Base-by-base conservation (phyloP, 1,284 basidiomycete genomes). In the Mycosarcoma mackinlayi region DNA sequence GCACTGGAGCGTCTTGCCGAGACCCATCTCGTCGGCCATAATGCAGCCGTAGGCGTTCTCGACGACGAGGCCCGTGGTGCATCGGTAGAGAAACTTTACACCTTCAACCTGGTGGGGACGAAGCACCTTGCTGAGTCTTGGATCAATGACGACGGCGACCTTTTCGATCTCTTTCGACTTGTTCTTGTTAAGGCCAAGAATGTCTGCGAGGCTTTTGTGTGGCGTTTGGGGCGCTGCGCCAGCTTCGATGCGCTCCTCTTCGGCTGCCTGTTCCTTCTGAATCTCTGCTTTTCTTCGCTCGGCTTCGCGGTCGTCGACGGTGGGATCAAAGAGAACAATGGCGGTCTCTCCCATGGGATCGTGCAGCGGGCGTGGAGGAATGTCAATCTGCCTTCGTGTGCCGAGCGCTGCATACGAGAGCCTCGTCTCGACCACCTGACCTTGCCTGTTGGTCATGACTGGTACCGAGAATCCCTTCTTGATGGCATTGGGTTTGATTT, bases 1-100 rank as follows among this genome's bases (percentile, higher is more conserved):
- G 80, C 96, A 98, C 82, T 99, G 95, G 7, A 98, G 86, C 5
- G 94, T 97, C 84, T 95, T 95, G 24, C 86, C 85, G 82, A 83
- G 73, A 28, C 96, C 95, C 95, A 98, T 98, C 84, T 96, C 95
- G 82, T 98, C 95, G 0, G 95, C 95, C 95, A 99, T 98, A 83
- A 99, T 99, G 79, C 95, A 98, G 0, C 95, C 95, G 77, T 93
- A 93, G 56, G 95, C 93, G 73, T 93, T 92, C 49, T 93, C 90
- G 33, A 92, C 92, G 42, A 96, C 84, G 88, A 96, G 91, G 1
- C 94, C 96, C 0, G 94, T 98, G 4, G 94, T 91, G 83, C 94
- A 98, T 79, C 89, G 90, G 84, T 97, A 99, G 80, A 99, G 84
- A 84, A 99, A 98, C 52, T 98, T 97, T 67, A 98, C 95, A 71